Conservation (phyloP, 257 asterid species). For the Craterostigma plantagineum region DNA sequence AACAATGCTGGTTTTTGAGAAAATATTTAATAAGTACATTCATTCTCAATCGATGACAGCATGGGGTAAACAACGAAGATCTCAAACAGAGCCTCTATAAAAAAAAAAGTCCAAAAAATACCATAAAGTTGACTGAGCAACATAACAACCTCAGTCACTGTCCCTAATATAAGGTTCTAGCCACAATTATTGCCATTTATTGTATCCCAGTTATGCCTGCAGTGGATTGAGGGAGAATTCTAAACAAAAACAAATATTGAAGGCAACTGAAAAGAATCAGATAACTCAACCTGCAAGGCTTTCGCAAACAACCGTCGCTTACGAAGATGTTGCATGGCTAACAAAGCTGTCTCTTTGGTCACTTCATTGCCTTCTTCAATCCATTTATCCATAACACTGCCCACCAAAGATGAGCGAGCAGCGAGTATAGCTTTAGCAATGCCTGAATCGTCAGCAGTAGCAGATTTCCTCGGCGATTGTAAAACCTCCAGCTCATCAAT, state of each 20-base stretch:
- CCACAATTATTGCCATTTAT: not conserved
- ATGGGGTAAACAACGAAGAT: too few species aligned
- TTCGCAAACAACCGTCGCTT: conserved; percentile 24
- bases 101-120: too few species aligned
- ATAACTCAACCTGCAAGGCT: conserved; percentile 56
- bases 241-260: not conserved
- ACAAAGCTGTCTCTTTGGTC: conserved; percentile 18
- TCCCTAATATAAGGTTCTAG: too few species aligned
- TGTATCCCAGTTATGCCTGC: not conserved
- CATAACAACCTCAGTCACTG: too few species aligned
- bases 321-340: conserved; percentile 32
- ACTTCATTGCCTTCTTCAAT: conserved; percentile 49
- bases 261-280: conserved; percentile 2
- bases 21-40: too few species aligned
- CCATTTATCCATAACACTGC: conserved; percentile 42
- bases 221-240: not conserved
- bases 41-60: too few species aligned
- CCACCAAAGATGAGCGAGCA: conserved; percentile 18
- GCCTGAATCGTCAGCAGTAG: conserved; percentile 13
- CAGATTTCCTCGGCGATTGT: conserved; percentile 11
- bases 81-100: too few species aligned
- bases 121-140: too few species aligned
- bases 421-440: conserved; percentile 34
- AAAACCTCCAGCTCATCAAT: conserved; percentile 23
- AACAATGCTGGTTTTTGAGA: too few species aligned